Base-by-base conservation (phyloP, 2,329 filamentous ascomycete genomes). In the Colletotrichum sp. region DNA sequence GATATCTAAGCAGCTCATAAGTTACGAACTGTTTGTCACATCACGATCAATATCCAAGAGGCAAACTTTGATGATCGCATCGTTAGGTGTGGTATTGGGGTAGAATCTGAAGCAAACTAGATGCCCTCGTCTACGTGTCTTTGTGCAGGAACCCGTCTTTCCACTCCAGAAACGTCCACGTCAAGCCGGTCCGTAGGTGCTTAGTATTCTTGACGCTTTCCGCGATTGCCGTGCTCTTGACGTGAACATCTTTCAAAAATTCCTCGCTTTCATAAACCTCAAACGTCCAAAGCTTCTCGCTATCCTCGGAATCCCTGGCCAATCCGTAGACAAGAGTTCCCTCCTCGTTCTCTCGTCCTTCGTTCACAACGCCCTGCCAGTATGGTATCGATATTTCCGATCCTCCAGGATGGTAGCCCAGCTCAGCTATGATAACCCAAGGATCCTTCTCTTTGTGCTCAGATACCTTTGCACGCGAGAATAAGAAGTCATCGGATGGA, bases 71-170 rank as follows among this genome's bases (percentile, higher is more conserved):
- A 8, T 22, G 6, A 8, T 52, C 4, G 7, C 1, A n/a, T n/a
- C n/a, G 10, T 24, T 3, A 8, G 6, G 6, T 10, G 2, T 24
- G 10, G 8, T 13, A 52, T 52, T 24, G 3, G 22, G 44, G 6
- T 8, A 0, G 7, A 2, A 2, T 13, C n/a, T 52, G 2, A 52
- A 52, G n/a, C 10, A 22, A 22, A 13, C 1, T n/a, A n/a, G n/a
- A 52, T 52, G 0, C 10, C 1, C 44, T 13, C 6, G 2, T 52
- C 44, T 52, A 52, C 7, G 4, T n/a, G 7, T 62, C 16, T 32
- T 62, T 62, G 9, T 62, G 59, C 30, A 62, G 28, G 3, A 62
- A 62, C 30, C 59, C 59, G 18, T n/a, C 18, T 13, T 6, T 18
- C 59, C 59, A 34, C 1, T 9, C 24, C 18, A 62, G 26, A 8